Evolutionary conservation across 179 eudicot genomes (phyloP), one percentile per base, ranked within the genome.

Genomic region (Nepenthes alata): DNA sequence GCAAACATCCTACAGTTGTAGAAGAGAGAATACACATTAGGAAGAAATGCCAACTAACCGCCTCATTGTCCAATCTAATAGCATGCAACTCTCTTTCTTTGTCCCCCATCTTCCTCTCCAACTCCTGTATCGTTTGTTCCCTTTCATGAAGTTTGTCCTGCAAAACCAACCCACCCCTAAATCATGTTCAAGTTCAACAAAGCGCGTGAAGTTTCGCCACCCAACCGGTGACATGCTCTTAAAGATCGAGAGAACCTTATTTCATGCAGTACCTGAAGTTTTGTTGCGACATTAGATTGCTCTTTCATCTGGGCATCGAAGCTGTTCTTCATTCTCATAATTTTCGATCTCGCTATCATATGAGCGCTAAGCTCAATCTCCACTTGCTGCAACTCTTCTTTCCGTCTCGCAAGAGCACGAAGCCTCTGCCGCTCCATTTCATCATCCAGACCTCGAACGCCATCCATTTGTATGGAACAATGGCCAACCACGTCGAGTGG

Each of bases 61-160:
- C 89, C 79, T 95, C 88, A 70, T 71, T 83, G 70, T 94, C 99
- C 71, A 85, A 66, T 82, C 88, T 84, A 64, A 86, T 81, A 39
- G 95, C 93, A 73, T 83, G 96, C 14, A 95, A 66, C 76, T 95
- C 97, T 66, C 95, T 81, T 52, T 91, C 96, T 71, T 81, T 81
- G 62, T 84, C 97, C 58, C 83, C 91, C 74, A 91, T 72, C 79
- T 71, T 84, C 67, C 83, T 87, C 80, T 88, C 95, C 56, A 95
- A 68, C 64, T 88, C 99, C 45, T 57, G 75, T 53, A 88, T 61
- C n/a, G 68, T 66, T 59, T 84, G 86, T 6, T 95, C 96, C 80
- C 75, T 88, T 64, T 83, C 95, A 53, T 72, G 89, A 36, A 95
- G 66, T 84, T 91, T 88, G 55, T 86, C 99, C 99, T 95, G 73